Evolutionary conservation across 2,329 filamentous ascomycete genomes (phyloP).

Genomic region (Fusarium longipes): DNA sequence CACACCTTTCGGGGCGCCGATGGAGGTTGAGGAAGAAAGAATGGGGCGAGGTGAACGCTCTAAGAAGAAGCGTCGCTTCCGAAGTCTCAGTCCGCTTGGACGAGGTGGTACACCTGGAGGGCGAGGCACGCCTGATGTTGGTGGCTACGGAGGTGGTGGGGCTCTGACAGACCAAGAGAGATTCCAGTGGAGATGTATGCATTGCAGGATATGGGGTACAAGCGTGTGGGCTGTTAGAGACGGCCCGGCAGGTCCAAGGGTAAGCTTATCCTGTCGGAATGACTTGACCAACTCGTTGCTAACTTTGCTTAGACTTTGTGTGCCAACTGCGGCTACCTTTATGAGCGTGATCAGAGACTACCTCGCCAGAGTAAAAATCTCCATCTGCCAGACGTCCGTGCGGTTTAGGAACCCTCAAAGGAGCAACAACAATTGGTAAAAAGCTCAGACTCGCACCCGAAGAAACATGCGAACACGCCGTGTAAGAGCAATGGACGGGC

Average conservation of each 20-base stretch:
- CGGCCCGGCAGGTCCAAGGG: constrained; percentile 84
- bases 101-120: constrained; percentile 71
- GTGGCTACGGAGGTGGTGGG: constrained; percentile 76
- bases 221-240: constrained; percentile 96
- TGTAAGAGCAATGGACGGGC: constrained; percentile 16
- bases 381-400: constrained; percentile 51
- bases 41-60: constrained; percentile 93
- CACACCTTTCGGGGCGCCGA: constrained; percentile 70
- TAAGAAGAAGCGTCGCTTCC: constrained; percentile 94
- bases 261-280: constrained; percentile 58
- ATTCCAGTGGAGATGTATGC: constrained; percentile 84
- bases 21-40: constrained; percentile 76
- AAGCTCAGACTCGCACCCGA: constrained; percentile 9
- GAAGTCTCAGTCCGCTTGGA: constrained; percentile 85
- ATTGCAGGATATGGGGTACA: constrained; percentile 88
- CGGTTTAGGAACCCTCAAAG: constrained; percentile 45
- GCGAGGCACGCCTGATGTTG: constrained; percentile 83
- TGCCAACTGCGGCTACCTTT: constrained; percentile 91
- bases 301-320: constrained; percentile 75
- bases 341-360: constrained; percentile 85
- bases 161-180: constrained; percentile 82
- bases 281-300: constrained; percentile 9
- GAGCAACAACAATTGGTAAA: constrained; percentile 34
- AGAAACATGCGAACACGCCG: constrained; percentile 14
- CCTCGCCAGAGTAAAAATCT: constrained; percentile 64